A percentile compares a stretch with the other conserved stretches of the same genome.
Conservation (phyloP, 306 rosid species). For the Fragaria vesca region DNA sequence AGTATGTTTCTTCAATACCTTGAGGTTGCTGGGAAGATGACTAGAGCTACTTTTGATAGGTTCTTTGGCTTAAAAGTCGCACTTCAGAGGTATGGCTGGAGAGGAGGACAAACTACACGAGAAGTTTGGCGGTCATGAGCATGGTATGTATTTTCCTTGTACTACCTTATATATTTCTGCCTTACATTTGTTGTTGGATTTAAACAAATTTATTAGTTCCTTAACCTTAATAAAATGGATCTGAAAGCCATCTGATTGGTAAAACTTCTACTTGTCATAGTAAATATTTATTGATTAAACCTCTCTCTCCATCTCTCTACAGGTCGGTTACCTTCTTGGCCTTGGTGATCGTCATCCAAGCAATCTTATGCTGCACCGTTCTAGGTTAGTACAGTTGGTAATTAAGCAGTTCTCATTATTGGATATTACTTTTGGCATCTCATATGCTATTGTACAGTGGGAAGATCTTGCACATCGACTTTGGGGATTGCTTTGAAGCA, state of each 20-base stretch:
- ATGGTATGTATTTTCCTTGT: conserved; percentile 51
- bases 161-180: not conserved
- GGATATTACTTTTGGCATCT: conserved; percentile 23
- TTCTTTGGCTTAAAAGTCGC: conserved; percentile 98
- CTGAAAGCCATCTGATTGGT: not conserved
- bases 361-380: conserved; percentile 93
- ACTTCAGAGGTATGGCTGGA: conserved; percentile 97
- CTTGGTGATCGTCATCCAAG: conserved; percentile 99
- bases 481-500: conserved; percentile 98
- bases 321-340: conserved; percentile 99
- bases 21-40: conserved; percentile 16
- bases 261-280: not conserved
- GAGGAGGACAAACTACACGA: conserved; percentile 96
- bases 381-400: conserved; percentile 50
- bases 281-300: not conserved
- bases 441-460: conserved; percentile 53
- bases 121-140: conserved; percentile 99
- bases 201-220: not conserved
- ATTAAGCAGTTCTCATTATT: conserved; percentile 10
- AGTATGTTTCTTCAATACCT: not conserved
- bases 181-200: not conserved
- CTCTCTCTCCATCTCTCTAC: not conserved
- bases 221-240: not conserved
- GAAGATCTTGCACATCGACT: conserved; percentile 95
- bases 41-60: conserved; percentile 44